phyloP scores from a whole-genome alignment of 305 asterid species.

The Rubia balearica region DNA sequence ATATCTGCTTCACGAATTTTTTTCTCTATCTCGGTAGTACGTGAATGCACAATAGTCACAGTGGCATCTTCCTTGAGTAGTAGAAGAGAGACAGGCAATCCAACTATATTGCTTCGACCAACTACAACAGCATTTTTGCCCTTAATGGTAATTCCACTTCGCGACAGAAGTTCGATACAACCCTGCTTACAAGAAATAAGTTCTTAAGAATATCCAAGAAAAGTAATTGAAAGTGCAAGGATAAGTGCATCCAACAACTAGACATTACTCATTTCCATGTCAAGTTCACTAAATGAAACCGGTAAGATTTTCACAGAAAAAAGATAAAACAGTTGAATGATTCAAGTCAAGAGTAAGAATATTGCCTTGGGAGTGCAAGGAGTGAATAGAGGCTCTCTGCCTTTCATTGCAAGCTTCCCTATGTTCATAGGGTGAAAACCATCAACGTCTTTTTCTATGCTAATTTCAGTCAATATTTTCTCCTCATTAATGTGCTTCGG shows the following conservation, averaged over 20 bases:
- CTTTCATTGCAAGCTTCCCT: conserved; percentile 97
- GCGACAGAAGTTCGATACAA: conserved; percentile 73
- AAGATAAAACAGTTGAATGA: not conserved
- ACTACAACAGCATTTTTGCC: conserved; percentile 92
- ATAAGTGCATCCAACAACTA: not conserved
- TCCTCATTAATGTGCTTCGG: conserved; percentile 91
- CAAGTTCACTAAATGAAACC: not conserved
- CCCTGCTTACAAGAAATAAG: conserved; percentile 38
- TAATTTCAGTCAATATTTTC: conserved; percentile 64
- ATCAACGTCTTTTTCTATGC: conserved; percentile 84
- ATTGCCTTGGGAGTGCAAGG: conserved; percentile 95
- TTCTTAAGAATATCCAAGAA: not conserved
- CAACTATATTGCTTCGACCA: conserved; percentile 91
- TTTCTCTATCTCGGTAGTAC: conserved; percentile 65
- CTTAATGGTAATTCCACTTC: conserved; percentile 63
- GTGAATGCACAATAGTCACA: conserved; percentile 78
- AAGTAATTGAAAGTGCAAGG: not conserved
- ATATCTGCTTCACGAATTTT: conserved; percentile 81
- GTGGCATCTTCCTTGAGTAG: conserved; percentile 93
- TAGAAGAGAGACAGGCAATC: conserved; percentile 77
- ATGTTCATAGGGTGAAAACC: conserved; percentile 93
- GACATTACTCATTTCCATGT: not conserved
- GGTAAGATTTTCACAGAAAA: not conserved
- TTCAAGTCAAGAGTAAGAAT: conserved; percentile 11
- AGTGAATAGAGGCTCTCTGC: conserved; percentile 82